Evolutionary conservation across 352 stramenopile genomes (phyloP), one percentile per base, ranked within the genome.

Genomic region (Paralagenidium karlingii): DNA sequence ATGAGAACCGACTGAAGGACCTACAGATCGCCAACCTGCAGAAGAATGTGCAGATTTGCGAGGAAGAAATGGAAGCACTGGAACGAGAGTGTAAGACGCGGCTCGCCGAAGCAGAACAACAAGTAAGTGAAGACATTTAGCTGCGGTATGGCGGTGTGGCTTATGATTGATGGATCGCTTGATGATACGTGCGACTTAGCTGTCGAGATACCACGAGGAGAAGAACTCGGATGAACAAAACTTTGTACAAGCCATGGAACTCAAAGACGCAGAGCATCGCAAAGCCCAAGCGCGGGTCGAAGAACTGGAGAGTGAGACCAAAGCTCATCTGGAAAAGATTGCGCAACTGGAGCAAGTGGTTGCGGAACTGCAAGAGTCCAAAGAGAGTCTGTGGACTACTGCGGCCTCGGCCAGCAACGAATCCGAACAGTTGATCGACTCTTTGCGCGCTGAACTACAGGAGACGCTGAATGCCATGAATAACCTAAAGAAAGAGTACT

Each of bases 51-150:
- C 45, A 67, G 24, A 60, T 82, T 21, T 83, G 59, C 33, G 70
- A 90, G 44, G 65, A 88, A 37, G 77, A 90, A 49, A 60, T 88
- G 11, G 64, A 83, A 19, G 77, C 68, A 16, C 53, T 90, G 10
- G 77, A 86, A 42, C 45, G 62, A 12, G 77, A 90, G 38, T 88
- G 74, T 55, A 75, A 60, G 18, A 51, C 60, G 25, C 84, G 83
- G 41, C 60, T 90, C 18, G 58, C 57, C 6, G n/a, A n/a, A n/a
- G n/a, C n/a, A n/a, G n/a, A n/a, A n/a, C n/a, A 15, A 8, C n/a
- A n/a, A n/a, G n/a, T n/a, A n/a, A n/a, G n/a, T n/a, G n/a, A n/a
- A n/a, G n/a, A n/a, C n/a, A n/a, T n/a, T n/a, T n/a, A n/a, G n/a
- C n/a, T n/a, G n/a, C n/a, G n/a, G n/a, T n/a, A n/a, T n/a, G n/a